Evolutionary conservation across 768 basidiomycete genomes (phyloP).

Genomic region (Mycena belliarum): DNA sequence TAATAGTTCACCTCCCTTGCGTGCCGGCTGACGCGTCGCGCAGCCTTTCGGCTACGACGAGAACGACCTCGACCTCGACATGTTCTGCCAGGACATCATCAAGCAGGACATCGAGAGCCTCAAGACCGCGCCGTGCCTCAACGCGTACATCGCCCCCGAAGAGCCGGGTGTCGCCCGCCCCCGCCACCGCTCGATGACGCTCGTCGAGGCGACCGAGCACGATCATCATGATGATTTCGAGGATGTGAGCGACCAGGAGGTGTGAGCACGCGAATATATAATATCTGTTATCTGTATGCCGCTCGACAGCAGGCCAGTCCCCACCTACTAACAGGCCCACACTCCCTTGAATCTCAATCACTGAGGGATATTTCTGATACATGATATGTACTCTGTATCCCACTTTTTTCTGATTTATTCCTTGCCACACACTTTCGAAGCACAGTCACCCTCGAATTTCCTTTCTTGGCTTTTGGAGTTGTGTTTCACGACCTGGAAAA

Average conservation of each 20-base stretch:
- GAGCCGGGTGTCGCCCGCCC: constrained; percentile 7
- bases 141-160: constrained; percentile 45
- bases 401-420: not conserved
- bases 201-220: constrained; percentile 18
- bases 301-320: too few relatives aligned
- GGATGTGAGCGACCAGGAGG: constrained; percentile 21
- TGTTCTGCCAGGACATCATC: constrained; percentile 61
- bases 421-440: not conserved
- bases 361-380: not conserved
- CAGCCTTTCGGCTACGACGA: constrained; percentile 58
- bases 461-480: not conserved
- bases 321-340: too few relatives aligned
- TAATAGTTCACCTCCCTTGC: constrained; percentile 19
- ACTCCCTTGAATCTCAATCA: too few relatives aligned
- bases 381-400: constrained; percentile 5
- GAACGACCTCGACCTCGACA: constrained; percentile 70
- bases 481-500: too few relatives aligned
- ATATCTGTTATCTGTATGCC: too few relatives aligned
- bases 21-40: not conserved
- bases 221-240: constrained; percentile 23
- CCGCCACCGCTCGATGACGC: constrained; percentile 19
- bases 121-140: constrained; percentile 49
- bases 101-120: constrained; percentile 58
- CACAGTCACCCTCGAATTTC: not conserved
- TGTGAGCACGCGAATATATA: not conserved